These are phyloP conservation scores for Lizonia empirigonia DNA, from an alignment of 2,329 filamentous ascomycete genomes.

Conservation along the genomic window DNA sequence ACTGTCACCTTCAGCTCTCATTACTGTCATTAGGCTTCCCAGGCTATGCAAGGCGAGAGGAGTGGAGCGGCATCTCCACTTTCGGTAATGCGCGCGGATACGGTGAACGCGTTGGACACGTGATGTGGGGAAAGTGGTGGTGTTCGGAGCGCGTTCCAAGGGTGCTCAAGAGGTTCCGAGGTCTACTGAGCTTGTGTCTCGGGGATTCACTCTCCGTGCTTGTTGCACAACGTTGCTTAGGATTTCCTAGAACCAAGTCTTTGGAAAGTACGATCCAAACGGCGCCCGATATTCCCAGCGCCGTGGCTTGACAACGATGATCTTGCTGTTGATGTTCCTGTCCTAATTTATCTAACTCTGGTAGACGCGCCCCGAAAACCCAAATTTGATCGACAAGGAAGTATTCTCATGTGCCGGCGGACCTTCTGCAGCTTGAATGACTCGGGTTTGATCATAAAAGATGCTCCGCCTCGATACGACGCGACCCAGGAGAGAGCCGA, in stretches of 20 bases:
- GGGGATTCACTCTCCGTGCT: slow-evolving; percentile 6
- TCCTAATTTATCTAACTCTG: background rate
- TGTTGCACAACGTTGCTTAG: slow-evolving; percentile 6
- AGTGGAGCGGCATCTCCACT: slow-evolving; percentile 10
- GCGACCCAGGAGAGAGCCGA: slow-evolving; percentile 6
- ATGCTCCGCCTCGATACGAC: slow-evolving; percentile 11
- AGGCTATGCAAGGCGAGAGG: background rate
- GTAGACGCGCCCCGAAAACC: background rate
- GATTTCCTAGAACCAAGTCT: background rate
- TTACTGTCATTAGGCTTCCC: background rate
- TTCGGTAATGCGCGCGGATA: slow-evolving; percentile 12
- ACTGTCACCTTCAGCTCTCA: background rate
- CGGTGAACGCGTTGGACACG: slow-evolving; percentile 7
- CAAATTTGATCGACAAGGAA: slow-evolving; percentile 7
- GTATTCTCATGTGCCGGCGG: slow-evolving; percentile 11
- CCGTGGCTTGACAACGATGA: slow-evolving; percentile 5
- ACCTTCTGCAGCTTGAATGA: slow-evolving; percentile 9
- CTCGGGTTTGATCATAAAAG: slow-evolving; percentile 6
- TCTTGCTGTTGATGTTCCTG: slow-evolving; percentile 1
- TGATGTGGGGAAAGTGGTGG: slow-evolving; percentile 4
- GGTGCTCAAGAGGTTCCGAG: slow-evolving; percentile 4
- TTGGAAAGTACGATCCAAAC: background rate
- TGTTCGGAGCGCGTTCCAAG: slow-evolving; percentile 11
- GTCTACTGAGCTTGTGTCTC: background rate
- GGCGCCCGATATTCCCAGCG: slow-evolving; percentile 2